A percentile compares a stretch with the other conserved stretches of the same genome.
Conservation (phyloP, 768 basidiomycete species). For the Hysterangium stoloniferum region DNA sequence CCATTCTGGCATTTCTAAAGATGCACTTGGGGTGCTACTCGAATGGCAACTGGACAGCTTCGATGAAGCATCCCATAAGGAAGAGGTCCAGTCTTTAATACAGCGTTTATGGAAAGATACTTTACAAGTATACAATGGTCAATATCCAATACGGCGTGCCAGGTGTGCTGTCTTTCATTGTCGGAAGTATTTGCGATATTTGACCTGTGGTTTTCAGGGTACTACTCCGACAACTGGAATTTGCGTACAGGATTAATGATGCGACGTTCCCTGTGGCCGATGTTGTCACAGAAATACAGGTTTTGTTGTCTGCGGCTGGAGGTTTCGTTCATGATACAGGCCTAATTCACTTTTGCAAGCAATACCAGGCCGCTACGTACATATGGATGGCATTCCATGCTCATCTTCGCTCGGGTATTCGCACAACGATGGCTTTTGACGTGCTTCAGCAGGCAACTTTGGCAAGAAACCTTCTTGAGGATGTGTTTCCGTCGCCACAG, state of each 20-base stretch:
- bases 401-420: slow-evolving; percentile 43
- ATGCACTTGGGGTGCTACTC: slow-evolving; percentile 46
- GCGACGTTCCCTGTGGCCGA: slow-evolving; percentile 21
- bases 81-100: slow-evolving; percentile 37
- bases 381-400: slow-evolving; percentile 67
- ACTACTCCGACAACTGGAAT: slow-evolving; percentile 46
- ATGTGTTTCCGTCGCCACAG: slow-evolving; percentile 17
- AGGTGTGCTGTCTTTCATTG: slow-evolving; percentile 12
- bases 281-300: slow-evolving; percentile 21
- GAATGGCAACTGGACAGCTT: slow-evolving; percentile 55
- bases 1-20: slow-evolving; percentile 11
- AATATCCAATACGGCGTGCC: slow-evolving; percentile 51
- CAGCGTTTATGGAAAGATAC: slow-evolving; percentile 39
- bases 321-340: slow-evolving; percentile 21
- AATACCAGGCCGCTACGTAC: slow-evolving; percentile 49
- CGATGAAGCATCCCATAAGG: slow-evolving; percentile 49
- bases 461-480: slow-evolving; percentile 42
- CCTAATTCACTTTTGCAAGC: slow-evolving; percentile 26
- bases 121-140: slow-evolving; percentile 39
- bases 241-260: slow-evolving; percentile 28
- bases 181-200: too few species aligned
- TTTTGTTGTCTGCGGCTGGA: slow-evolving; percentile 21
- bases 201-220: slow-evolving; percentile 30
- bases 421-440: slow-evolving; percentile 30
- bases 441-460: slow-evolving; percentile 47